Base-by-base conservation (phyloP, 305 asterid species). In the Fraxinus platypoda region DNA sequence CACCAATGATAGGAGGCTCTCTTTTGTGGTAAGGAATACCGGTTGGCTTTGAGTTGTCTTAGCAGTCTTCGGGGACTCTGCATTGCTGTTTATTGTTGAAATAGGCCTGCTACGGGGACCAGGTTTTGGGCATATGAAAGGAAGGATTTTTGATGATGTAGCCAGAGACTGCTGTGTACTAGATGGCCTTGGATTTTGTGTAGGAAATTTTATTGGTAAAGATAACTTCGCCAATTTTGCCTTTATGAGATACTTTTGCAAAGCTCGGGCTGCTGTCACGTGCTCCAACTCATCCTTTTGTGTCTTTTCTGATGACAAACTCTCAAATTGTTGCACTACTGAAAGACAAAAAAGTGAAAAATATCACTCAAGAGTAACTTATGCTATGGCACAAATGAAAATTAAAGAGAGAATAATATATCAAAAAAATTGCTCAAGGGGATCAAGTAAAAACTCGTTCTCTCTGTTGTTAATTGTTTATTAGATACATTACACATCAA, bases 281-380 rank as follows among this genome's bases (percentile, higher is more conserved):
- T 96, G 99, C 92, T 96, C 99, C 82, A 91, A 97, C 87, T 96
- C 98, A 62, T 96, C 99, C 78, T 83, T 92, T 54, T 84, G 92
- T 81, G 78, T 78, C 88, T 85, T 92, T 35, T 91, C 95, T 25
- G 86, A 86, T 54, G 80, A 52, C 71, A 92, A 87, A 68, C 87
- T 87, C 86, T 91, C 98, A 33, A 91, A 86, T 86, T 91, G 95
- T 84, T 89, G 98, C 83, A 90, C 94, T 86, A 96, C 98, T 92
- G 94, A 54, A 41, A 75, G 76, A 86, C 41, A 83, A 83, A 88
- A 77, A 64, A 43, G 76, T 62, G 75, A 19, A 78, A 30, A n/a
- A 3, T 12, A 68, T 81, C 23, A 49, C 21, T 13, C 8, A 9
- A 9, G 17, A 81, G 85, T 68, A 59, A 76, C 74, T 62, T 84